phyloP scores from a whole-genome alignment of 2,329 filamentous ascomycete species.

The Fusarium sp. region DNA sequence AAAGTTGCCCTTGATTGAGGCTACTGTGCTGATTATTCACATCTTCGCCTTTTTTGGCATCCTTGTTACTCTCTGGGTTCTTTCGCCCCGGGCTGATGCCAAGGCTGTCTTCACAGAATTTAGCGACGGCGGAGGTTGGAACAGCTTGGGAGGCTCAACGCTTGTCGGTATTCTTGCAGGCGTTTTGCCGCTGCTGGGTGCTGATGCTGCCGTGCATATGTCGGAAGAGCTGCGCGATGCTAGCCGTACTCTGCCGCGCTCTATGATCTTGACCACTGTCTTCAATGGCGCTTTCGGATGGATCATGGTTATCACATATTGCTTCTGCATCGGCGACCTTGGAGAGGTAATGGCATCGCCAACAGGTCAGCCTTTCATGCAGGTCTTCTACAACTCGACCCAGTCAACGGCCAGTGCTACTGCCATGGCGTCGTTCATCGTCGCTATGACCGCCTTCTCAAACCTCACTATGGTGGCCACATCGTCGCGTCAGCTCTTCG shows the following conservation, averaged over 20 bases:
- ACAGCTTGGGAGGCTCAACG: conserved; percentile 32
- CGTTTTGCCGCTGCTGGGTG: conserved; percentile 36
- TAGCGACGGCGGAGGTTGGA: conserved; percentile 42
- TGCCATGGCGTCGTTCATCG: conserved; percentile 37
- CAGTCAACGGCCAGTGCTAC: conserved; percentile 37
- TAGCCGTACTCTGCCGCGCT: conserved; percentile 34
- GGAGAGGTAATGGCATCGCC: conserved; percentile 38
- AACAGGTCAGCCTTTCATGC: conserved; percentile 44
- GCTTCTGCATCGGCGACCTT: conserved; percentile 43
- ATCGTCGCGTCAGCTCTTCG: conserved; percentile 42
- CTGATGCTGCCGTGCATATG: conserved; percentile 46
- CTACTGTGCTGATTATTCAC: conserved; percentile 37
- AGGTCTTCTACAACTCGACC: conserved; percentile 44
- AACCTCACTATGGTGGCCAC: conserved; percentile 46
- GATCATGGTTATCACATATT: conserved; percentile 46
- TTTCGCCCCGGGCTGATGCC: conserved; percentile 37
- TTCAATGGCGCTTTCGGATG: conserved; percentile 44
- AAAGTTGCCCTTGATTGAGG: conserved; percentile 38
- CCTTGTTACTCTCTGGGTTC: conserved; percentile 43
- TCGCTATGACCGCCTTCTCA: conserved; percentile 44
- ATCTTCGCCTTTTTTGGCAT: conserved; percentile 45
- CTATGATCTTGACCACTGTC: conserved; percentile 41
- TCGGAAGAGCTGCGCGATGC: conserved; percentile 43
- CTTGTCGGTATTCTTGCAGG: conserved; percentile 45
- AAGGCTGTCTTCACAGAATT: conserved; percentile 39